Base-by-base conservation (phyloP, 148 eudicot genomes). In the Oxyria digyna region DNA sequence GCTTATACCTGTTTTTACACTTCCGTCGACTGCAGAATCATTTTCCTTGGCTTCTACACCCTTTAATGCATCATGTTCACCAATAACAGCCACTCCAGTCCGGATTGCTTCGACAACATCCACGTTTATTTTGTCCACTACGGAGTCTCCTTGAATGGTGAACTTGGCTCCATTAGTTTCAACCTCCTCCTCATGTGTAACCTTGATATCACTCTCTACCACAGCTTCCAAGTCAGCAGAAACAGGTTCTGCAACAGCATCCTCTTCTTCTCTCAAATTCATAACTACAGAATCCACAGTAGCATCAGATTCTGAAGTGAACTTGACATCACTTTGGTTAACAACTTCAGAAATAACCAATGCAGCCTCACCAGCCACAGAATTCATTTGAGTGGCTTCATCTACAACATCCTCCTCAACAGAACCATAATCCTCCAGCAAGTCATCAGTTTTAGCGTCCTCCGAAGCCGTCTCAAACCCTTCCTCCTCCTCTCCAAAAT, bases 31-130 rank as follows among this genome's bases (percentile, higher is more conserved):
- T 9, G 42, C 62, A 54, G 32, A 26, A 3, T 23, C 62, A 54
- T 24, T 54, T 54, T 54, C 62, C 33, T 54, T 26, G 4, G 62
- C 62, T 54, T 54, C 62, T 24, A 54, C 8, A 13, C 14, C 59
- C 27, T 21, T 52, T 3, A 20, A 5, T 23, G 20, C 59, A 3
- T 23, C 59, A 52, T 23, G 59, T 55, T 55, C 76, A 43, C 69
- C 83, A 74, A 84, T 81, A 46, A 72, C 75, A 76, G 70, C 82
- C 29, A 71, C 77, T 38, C 80, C 81, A 15, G 81, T 77, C 72
- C 76, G 78, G 55, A 49, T 67, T 31, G 71, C 80, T 69, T 77
- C 78, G 38, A 21, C 66, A 42, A 42, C 75, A 71, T 77, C 83
- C 42, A 85, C 85, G 32, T 54, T n/a, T 38, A 77, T 72, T 26